These are phyloP conservation scores for Aspergillus awamori DNA, from an alignment of 2,329 filamentous ascomycete species.

Conservation along the genomic window DNA sequence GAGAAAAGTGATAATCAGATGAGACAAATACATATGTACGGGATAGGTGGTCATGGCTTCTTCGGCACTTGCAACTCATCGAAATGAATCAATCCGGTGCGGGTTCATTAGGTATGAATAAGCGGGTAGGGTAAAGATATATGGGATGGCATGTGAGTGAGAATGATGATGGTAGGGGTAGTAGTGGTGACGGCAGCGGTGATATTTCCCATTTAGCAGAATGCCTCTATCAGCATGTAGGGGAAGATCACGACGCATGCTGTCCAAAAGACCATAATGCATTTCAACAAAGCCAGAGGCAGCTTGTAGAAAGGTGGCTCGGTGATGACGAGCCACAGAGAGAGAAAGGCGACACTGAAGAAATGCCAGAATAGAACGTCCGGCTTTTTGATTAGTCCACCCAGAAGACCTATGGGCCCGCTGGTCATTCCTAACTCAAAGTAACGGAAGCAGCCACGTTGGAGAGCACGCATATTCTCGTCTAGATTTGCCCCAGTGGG, in stretches of 20 bases:
- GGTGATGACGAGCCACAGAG: conserved; percentile 71
- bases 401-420: conserved; percentile 79
- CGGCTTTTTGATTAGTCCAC: conserved; percentile 77
- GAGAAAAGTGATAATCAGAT: neutral
- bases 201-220: conserved; percentile 29
- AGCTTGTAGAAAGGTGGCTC: conserved; percentile 57
- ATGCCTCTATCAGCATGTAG: conserved; percentile 72
- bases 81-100: neutral
- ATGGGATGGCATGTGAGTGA: neutral
- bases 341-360: conserved; percentile 87
- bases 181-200: neutral
- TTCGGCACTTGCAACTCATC: neutral
- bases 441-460: conserved; percentile 89
- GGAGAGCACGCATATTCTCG: conserved; percentile 74
- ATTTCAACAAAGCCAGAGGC: conserved; percentile 67
- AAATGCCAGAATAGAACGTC: conserved; percentile 86
- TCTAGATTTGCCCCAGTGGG: conserved; percentile 43
- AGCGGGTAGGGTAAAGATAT: neutral
- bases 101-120: neutral
- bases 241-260: conserved; percentile 82
- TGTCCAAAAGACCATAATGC: conserved; percentile 73
- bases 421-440: conserved; percentile 76
- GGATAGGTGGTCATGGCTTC: neutral
- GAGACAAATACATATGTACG: neutral
- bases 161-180: neutral